phyloP scores from a whole-genome alignment of 192 early-diverging fungal genomes.

The Rhizophlyctis rosea region DNA sequence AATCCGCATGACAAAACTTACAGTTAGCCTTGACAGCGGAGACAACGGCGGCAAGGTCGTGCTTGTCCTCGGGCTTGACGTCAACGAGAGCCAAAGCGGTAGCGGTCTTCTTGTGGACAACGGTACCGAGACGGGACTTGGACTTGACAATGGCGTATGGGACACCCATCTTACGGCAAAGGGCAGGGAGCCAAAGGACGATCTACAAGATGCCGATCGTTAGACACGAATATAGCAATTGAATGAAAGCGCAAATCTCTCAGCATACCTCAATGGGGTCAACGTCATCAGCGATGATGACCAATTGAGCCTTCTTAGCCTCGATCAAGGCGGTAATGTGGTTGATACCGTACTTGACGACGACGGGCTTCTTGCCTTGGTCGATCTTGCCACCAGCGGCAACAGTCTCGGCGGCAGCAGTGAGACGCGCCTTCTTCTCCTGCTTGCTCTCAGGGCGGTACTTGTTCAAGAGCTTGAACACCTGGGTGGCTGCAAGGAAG shows the following conservation, averaged over 20 bases:
- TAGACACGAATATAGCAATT: slow-evolving; percentile 16
- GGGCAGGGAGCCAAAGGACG: slow-evolving; percentile 97
- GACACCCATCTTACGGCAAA: slow-evolving; percentile 99
- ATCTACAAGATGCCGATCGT: slow-evolving; percentile 35
- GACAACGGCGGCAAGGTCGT: slow-evolving; percentile 79
- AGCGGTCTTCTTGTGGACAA: slow-evolving; percentile 99
- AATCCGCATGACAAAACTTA: neutral
- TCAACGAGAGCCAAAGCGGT: slow-evolving; percentile 95
- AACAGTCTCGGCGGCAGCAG: slow-evolving; percentile 81
- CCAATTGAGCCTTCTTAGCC: slow-evolving; percentile 98
- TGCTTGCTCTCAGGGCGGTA: slow-evolving; percentile 97
- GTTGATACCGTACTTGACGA: slow-evolving; percentile 99
- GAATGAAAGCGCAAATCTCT: neutral
- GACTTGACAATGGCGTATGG: slow-evolving; percentile 99
- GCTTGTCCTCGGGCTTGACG: slow-evolving; percentile 93
- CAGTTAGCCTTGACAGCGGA: slow-evolving; percentile 91
- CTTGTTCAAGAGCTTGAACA: slow-evolving; percentile 98
- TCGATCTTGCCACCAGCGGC: slow-evolving; percentile 85
- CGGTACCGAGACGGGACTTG: slow-evolving; percentile 96
- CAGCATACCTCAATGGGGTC: slow-evolving; percentile 85
- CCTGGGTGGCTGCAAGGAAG: slow-evolving; percentile 70
- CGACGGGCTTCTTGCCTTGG: slow-evolving; percentile 85
- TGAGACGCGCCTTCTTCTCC: slow-evolving; percentile 94
- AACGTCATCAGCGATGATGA: slow-evolving; percentile 99
- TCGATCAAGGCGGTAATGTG: slow-evolving; percentile 98